phyloP scores from a whole-genome alignment of 495 filamentous ascomycete species.

The Penicillium taxi region DNA sequence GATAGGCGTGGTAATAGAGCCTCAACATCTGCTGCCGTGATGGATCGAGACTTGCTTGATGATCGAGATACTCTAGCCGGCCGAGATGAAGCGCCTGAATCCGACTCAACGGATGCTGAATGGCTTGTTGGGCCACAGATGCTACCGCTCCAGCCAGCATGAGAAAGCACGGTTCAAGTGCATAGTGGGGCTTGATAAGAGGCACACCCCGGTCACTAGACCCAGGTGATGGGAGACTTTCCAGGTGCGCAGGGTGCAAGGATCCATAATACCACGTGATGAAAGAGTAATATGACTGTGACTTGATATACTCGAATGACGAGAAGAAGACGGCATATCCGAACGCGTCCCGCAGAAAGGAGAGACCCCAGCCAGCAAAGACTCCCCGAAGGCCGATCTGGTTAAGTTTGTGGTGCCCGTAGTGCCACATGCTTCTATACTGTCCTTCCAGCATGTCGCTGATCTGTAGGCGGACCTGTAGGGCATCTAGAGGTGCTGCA shows the following conservation, averaged over 20 bases:
- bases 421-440: slow-evolving; percentile 77
- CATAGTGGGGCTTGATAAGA: slow-evolving; percentile 74
- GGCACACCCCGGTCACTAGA: slow-evolving; percentile 30
- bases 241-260: slow-evolving; percentile 28
- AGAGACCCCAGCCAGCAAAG: slow-evolving; percentile 74
- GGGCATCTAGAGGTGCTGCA: slow-evolving; percentile 81
- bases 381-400: slow-evolving; percentile 76
- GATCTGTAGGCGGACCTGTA: slow-evolving; percentile 71
- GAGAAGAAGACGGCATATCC: slow-evolving; percentile 81
- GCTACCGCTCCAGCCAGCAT: slow-evolving; percentile 69
- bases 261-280: slow-evolving; percentile 69
- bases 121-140: slow-evolving; percentile 63
- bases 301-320: slow-evolving; percentile 79
- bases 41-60: slow-evolving; percentile 44
- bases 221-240: slow-evolving; percentile 12
- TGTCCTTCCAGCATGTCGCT: slow-evolving; percentile 58
- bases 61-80: slow-evolving; percentile 69
- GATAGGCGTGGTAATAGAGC: slow-evolving; percentile 67
- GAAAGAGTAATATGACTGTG: slow-evolving; percentile 75
- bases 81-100: slow-evolving; percentile 74
- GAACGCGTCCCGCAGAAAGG: slow-evolving; percentile 71
- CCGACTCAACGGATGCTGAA: slow-evolving; percentile 70
- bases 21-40: slow-evolving; percentile 46
- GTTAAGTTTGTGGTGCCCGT: slow-evolving; percentile 60
- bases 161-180: slow-evolving; percentile 75